A percentile compares a stretch with the other conserved stretches of the same genome.
Conservation (phyloP, 306 rosid species). For the Casuarina glauca region DNA sequence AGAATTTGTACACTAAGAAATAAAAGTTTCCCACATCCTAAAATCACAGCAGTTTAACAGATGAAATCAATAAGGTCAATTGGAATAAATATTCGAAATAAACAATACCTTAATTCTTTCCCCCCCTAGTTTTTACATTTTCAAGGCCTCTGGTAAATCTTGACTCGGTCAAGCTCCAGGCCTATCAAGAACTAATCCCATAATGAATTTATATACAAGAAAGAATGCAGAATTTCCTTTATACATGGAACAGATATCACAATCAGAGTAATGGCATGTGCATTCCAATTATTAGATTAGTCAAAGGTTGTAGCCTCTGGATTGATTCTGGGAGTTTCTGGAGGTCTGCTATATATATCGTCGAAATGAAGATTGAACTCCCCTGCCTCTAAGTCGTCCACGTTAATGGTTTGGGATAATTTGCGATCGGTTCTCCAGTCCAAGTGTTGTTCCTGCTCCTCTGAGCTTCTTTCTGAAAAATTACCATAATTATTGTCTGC, state of each 20-base stretch:
- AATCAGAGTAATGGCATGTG: slow-evolving; percentile 30
- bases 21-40: not conserved
- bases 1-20: no score
- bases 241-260: slow-evolving; percentile 20
- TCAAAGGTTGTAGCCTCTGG: slow-evolving; percentile 38
- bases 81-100: not conserved
- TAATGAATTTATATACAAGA: slow-evolving; percentile 65
- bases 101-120: not conserved
- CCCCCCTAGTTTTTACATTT: slow-evolving; percentile 27
- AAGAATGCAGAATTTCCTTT: slow-evolving; percentile 56
- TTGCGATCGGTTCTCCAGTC: slow-evolving; percentile 44
- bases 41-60: not conserved
- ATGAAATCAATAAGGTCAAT: not conserved
- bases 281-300: slow-evolving; percentile 37
- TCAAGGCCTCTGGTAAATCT: slow-evolving; percentile 21
- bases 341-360: slow-evolving; percentile 66
- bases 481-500: slow-evolving; percentile 32
- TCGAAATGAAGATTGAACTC: slow-evolving; percentile 69
- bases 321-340: slow-evolving; percentile 46
- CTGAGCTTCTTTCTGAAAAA: slow-evolving; percentile 60
- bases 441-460: slow-evolving; percentile 54
- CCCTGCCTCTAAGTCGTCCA: slow-evolving; percentile 64
- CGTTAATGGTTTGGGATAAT: slow-evolving; percentile 42
- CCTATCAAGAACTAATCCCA: slow-evolving; percentile 29
- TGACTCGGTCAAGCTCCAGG: slow-evolving; percentile 23